Conservation (phyloP, 2,329 filamentous ascomycete species). For the Sordariomycetes sp. region DNA sequence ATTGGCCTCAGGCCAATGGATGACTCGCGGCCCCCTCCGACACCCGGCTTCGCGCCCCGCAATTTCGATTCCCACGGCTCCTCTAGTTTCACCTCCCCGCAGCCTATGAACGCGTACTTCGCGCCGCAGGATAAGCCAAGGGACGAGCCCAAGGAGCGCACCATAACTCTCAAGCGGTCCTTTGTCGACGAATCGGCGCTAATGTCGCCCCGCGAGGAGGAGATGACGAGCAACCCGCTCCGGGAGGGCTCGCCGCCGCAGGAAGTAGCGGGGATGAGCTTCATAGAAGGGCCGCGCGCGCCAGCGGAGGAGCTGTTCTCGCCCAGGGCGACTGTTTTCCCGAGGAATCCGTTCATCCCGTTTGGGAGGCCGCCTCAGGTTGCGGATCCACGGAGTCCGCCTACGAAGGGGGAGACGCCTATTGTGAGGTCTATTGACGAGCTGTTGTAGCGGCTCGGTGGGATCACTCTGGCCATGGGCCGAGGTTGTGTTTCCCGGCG, state of each 20-base stretch:
- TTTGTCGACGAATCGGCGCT: constrained; percentile 37
- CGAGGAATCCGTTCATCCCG: constrained; percentile 35
- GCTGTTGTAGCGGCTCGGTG: constrained; percentile 38
- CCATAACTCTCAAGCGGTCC: constrained; percentile 5
- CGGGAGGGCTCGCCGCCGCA: constrained; percentile 22
- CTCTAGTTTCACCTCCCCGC: background rate
- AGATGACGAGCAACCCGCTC: constrained; percentile 58
- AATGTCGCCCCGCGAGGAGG: constrained; percentile 58
- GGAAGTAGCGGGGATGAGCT: constrained; percentile 32
- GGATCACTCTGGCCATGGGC: no score
- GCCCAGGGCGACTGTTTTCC: constrained; percentile 36
- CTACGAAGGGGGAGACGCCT: constrained; percentile 59
- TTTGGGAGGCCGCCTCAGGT: constrained; percentile 37
- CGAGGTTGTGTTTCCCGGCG: no score
- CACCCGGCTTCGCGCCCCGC: constrained; percentile 4
- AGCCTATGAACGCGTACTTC: background rate
- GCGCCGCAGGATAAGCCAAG: background rate
- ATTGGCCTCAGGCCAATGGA: constrained; percentile 1
- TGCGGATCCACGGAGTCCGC: constrained; percentile 60
- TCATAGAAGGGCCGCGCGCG: constrained; percentile 37
- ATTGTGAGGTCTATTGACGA: constrained; percentile 71
- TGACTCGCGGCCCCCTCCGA: constrained; percentile 4
- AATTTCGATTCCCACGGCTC: constrained; percentile 3
- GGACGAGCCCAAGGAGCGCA: background rate
- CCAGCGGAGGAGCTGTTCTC: constrained; percentile 40